Evolutionary conservation across 139 green algal genomes (phyloP), one percentile per base, ranked within the genome.

Genomic region (Tetradesmus obliquus): DNA sequence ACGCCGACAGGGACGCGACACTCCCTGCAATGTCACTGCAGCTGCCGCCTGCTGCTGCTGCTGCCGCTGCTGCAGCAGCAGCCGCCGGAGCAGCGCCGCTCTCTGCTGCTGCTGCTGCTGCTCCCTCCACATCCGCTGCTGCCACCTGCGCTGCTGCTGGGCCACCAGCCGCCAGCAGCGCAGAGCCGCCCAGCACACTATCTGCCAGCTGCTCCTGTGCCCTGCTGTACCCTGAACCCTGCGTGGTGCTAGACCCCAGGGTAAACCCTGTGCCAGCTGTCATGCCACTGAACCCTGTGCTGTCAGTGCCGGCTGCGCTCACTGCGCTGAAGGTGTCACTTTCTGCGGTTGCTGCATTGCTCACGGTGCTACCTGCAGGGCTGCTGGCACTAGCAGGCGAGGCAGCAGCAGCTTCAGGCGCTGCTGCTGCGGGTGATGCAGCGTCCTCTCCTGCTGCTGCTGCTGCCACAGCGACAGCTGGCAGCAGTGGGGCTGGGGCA

Each of bases 201-300:
- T 91, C 24, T 45, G 88, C 88, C 88, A 91, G 88, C 9, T 86
- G n/a, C 74, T 91, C 88, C 55, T 79, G 76, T 19, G 55, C 12
- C 79, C 76, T 84, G 22, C 74, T 83, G 71, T 69, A 54, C 20
- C 69, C 71, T 55, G 71, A 84, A 10, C 53, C 71, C 17, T 32
- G 85, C 55, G 85, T 90, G 69, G 55, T 83, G 12, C 58, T 69
- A 13, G 86, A 90, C 7, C 79, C 22, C 88, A 87, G 55, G 19
- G 88, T 91, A 12, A 91, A 86, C 6, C 55, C 88, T 45, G 74
- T 90, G 53, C 71, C 88, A 69, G 88, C 76, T 66, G 88, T 86
- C 88, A 91, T 91, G 74, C 79, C 76, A 60, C 74, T 91, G 87
- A 91, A 91, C 6, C 5, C 54, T 55, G 55, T 85, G 12, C 19